Evolutionary conservation across 805 yeast genomes (phyloP).

Genomic region (Millerozyma acaciae): DNA sequence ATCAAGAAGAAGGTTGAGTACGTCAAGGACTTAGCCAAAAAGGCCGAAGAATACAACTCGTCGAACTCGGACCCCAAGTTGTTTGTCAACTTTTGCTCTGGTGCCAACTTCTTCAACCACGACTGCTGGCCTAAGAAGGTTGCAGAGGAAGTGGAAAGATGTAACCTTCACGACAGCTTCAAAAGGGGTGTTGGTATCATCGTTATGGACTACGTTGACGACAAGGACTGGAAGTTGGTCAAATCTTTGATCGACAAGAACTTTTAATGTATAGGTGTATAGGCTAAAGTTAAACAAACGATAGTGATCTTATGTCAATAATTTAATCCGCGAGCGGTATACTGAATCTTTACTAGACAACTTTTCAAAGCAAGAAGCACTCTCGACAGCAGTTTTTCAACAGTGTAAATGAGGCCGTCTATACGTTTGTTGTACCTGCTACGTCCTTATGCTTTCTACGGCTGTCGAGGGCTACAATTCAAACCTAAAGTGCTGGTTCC

Average conservation of each 20-base stretch:
- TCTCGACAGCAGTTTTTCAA: too few relatives aligned
- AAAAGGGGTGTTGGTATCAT: constrained; percentile 59
- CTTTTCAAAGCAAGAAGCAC: too few relatives aligned
- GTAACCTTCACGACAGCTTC: constrained; percentile 45
- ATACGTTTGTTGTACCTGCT: too few relatives aligned
- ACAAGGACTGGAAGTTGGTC: constrained; percentile 55
- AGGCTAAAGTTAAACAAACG: not conserved
- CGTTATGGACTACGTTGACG: constrained; percentile 64
- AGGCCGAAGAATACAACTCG: constrained; percentile 48
- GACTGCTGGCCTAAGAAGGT: constrained; percentile 73
- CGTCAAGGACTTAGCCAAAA: constrained; percentile 51
- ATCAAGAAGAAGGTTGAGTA: constrained; percentile 53
- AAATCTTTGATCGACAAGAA: constrained; percentile 51
- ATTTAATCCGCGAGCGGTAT: too few relatives aligned
- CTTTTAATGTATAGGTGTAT: constrained; percentile 17
- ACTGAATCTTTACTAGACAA: too few relatives aligned
- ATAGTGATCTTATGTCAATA: too few relatives aligned
- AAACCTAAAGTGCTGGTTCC: too few relatives aligned
- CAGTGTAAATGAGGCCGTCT: too few relatives aligned
- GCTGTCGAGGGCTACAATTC: too few relatives aligned
- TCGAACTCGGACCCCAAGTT: constrained; percentile 48
- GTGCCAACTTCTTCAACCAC: constrained; percentile 65
- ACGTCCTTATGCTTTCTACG: too few relatives aligned
- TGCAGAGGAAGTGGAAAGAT: constrained; percentile 46
- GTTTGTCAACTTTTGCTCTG: constrained; percentile 70